Conservation (phyloP, 139 green algal species). For the Volvox africanus region DNA sequence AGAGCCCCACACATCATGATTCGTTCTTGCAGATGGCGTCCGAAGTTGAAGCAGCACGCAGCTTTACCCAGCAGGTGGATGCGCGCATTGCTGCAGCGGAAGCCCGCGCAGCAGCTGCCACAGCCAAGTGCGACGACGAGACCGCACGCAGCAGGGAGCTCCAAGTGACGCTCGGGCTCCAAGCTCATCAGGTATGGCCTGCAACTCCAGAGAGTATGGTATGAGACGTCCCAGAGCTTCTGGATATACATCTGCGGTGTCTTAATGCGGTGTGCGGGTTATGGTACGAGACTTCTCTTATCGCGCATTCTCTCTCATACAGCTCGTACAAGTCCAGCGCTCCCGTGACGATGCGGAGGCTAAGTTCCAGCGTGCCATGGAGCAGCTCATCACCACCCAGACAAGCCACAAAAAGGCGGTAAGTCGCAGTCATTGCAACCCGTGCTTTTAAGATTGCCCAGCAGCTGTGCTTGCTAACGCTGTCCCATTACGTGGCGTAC, state of each 20-base stretch:
- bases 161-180: conserved; percentile 9
- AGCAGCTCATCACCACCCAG: conserved; percentile 34
- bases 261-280: no score
- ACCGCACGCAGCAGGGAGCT: neutral
- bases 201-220: no score
- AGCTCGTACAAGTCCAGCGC: conserved; percentile 2
- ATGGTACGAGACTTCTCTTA: no score
- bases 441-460: no score
- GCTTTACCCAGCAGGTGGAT: neutral
- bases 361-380: conserved; percentile 39
- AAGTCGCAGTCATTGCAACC: neutral
- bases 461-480: no score
- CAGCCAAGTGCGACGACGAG: conserved; percentile 11
- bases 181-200: conserved; percentile 33
- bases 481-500: no score
- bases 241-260: no score
- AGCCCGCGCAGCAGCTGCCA: neutral
- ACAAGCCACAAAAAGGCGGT: conserved; percentile 44
- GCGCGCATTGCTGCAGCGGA: neutral
- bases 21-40: neutral
- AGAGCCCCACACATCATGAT: no score
- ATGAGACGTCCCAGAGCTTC: no score
- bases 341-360: conserved; percentile 12
- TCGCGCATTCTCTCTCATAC: neutral
- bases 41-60: conserved; percentile 4